phyloP scores from a whole-genome alignment of 495 filamentous ascomycete genomes.

The Echria macrotheca region DNA sequence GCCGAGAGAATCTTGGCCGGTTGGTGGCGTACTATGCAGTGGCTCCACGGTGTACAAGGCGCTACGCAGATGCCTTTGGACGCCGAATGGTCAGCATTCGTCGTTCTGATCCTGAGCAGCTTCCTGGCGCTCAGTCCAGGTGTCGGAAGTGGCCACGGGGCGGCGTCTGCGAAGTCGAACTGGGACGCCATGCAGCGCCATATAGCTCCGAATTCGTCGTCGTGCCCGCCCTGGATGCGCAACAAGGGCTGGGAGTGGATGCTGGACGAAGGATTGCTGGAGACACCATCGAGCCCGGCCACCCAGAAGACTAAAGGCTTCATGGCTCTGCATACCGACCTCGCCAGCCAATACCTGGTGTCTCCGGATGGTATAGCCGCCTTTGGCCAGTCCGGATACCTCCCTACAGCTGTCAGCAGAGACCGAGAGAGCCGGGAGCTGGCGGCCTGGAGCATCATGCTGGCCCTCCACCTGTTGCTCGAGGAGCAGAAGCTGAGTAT shows the following conservation, averaged over 20 bases:
- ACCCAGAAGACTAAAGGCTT: slow-evolving; percentile 30
- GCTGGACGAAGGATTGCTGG: slow-evolving; percentile 45
- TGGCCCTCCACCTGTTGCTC: slow-evolving; percentile 74
- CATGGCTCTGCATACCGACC: slow-evolving; percentile 35
- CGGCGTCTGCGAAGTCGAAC: slow-evolving; percentile 17
- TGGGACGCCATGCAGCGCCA: slow-evolving; percentile 35
- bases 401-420: slow-evolving; percentile 55
- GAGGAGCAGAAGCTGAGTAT: slow-evolving; percentile 86
- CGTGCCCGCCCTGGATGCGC: slow-evolving; percentile 61
- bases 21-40: slow-evolving; percentile 74
- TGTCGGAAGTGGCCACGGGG: slow-evolving; percentile 6
- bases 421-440: slow-evolving; percentile 50
- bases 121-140: slow-evolving; percentile 41
- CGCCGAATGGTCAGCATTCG: slow-evolving; percentile 72
- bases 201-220: slow-evolving; percentile 43
- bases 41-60: slow-evolving; percentile 49
- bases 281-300: slow-evolving; percentile 3
- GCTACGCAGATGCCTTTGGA: slow-evolving; percentile 34
- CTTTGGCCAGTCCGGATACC: slow-evolving; percentile 49
- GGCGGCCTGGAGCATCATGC: slow-evolving; percentile 61
- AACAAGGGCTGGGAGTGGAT: slow-evolving; percentile 71
- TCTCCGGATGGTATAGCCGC: slow-evolving; percentile 47
- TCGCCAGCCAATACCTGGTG: slow-evolving; percentile 52
- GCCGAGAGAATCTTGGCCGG: slow-evolving; percentile 61
- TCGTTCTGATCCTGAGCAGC: slow-evolving; percentile 60